A percentile compares a stretch with the other conserved stretches of the same genome.
Evolutionary conservation across 2,329 filamentous ascomycete species (phyloP).

Genomic region (Diplodia mutila): DNA sequence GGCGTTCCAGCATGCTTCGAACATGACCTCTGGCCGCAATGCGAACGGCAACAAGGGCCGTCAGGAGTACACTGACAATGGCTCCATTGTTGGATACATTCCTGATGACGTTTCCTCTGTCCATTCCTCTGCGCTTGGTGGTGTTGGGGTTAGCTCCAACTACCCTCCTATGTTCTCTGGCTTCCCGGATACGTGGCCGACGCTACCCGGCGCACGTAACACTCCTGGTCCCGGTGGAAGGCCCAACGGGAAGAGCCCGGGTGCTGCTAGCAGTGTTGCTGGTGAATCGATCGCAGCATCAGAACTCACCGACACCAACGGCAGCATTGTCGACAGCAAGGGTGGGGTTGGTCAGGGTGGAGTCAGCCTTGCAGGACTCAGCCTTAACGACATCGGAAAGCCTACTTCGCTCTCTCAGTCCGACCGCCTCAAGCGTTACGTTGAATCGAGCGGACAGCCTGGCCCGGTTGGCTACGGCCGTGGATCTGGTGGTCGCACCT

Average conservation of each 20-base stretch:
- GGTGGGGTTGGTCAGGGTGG: constrained; percentile 77
- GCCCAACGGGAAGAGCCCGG: constrained; percentile 41
- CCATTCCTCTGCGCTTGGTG: constrained; percentile 87
- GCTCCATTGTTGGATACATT: constrained; percentile 92
- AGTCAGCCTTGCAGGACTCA: constrained; percentile 84
- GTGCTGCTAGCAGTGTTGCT: constrained; percentile 74
- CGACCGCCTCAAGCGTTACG: constrained; percentile 91
- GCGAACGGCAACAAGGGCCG: constrained; percentile 54
- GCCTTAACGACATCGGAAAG: constrained; percentile 71
- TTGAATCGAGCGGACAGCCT: constrained; percentile 76
- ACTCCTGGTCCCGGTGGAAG: constrained; percentile 67
- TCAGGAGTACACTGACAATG: constrained; percentile 69
- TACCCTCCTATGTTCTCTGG: constrained; percentile 96
- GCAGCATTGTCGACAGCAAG: constrained; percentile 75
- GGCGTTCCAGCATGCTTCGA: constrained; percentile 70
- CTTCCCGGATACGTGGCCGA: constrained; percentile 90
- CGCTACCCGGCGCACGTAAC: constrained; percentile 72
- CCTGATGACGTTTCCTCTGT: constrained; percentile 96
- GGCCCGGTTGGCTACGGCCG: constrained; percentile 42
- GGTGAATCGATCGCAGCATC: constrained; percentile 92
- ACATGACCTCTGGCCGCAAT: constrained; percentile 56
- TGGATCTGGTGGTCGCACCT: constrained; percentile 46
- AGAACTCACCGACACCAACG: constrained; percentile 82
- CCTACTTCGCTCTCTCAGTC: constrained; percentile 76
- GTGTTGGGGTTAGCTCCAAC: constrained; percentile 76